Evolutionary conservation across 2,329 filamentous ascomycete species (phyloP).

Genomic region (Fonsecaea multimorphosa): DNA sequence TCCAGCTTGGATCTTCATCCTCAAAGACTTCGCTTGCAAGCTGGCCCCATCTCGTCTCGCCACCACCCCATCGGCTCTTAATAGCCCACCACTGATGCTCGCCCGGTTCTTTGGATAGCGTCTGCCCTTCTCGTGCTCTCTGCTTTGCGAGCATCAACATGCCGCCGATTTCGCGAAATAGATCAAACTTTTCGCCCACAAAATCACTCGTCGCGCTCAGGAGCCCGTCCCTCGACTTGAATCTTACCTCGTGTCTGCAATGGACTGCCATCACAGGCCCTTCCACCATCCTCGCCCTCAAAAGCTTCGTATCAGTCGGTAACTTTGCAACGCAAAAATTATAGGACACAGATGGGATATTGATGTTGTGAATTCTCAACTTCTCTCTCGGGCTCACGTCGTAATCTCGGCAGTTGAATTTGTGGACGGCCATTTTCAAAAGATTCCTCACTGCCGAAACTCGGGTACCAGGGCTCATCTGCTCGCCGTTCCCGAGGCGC

Average conservation of each 20-base stretch:
- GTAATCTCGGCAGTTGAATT: slow-evolving; percentile 62
- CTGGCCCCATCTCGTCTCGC: slow-evolving; percentile 46
- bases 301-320: slow-evolving; percentile 59
- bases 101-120: slow-evolving; percentile 55
- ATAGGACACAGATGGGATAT: slow-evolving; percentile 62
- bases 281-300: slow-evolving; percentile 62
- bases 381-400: slow-evolving; percentile 51
- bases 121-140: slow-evolving; percentile 61
- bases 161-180: slow-evolving; percentile 63
- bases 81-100: slow-evolving; percentile 67
- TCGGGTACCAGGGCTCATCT: slow-evolving; percentile 65
- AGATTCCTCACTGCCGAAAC: slow-evolving; percentile 62
- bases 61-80: slow-evolving; percentile 63
- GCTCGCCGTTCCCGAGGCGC: slow-evolving; percentile 61
- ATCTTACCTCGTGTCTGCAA: slow-evolving; percentile 61
- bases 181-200: slow-evolving; percentile 56
- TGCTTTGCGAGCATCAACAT: slow-evolving; percentile 66
- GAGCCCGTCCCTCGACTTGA: slow-evolving; percentile 47
- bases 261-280: slow-evolving; percentile 64
- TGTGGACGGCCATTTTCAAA: slow-evolving; percentile 63
- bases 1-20: slow-evolving; percentile 42
- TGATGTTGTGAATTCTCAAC: slow-evolving; percentile 52
- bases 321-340: slow-evolving; percentile 61
- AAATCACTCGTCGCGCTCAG: slow-evolving; percentile 28
- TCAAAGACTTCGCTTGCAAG: slow-evolving; percentile 37